Evolutionary conservation across 768 basidiomycete genomes (phyloP).

Genomic region (Postia placenta): DNA sequence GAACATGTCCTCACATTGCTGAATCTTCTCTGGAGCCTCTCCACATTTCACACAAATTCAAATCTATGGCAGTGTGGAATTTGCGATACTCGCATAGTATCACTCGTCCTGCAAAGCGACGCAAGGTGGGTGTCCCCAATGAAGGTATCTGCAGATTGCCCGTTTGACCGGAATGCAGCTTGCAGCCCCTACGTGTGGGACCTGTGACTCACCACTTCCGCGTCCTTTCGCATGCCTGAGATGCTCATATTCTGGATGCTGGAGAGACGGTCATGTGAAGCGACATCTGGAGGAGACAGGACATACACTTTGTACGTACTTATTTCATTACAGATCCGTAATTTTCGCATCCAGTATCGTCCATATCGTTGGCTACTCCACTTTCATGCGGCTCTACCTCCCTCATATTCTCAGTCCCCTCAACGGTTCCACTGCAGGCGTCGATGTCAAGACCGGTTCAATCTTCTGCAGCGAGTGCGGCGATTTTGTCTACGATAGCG

Average conservation of each 20-base stretch:
- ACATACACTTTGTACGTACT: slow-evolving; percentile 61
- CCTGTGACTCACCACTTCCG: slow-evolving; percentile 47
- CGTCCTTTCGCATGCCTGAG: slow-evolving; percentile 70
- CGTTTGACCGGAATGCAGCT: slow-evolving; percentile 31
- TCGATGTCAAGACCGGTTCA: slow-evolving; percentile 67
- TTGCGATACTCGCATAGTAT: slow-evolving; percentile 40
- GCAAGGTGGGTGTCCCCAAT: slow-evolving; percentile 48
- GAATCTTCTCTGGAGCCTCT: slow-evolving; percentile 23
- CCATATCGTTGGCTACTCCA: background rate
- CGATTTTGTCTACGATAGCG: slow-evolving; percentile 63
- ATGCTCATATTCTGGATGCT: slow-evolving; percentile 69
- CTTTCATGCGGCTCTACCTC: background rate
- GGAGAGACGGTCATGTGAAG: slow-evolving; percentile 51
- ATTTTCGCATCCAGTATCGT: background rate
- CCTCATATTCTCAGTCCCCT: background rate
- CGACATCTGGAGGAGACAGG: slow-evolving; percentile 50
- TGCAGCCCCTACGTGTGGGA: slow-evolving; percentile 56
- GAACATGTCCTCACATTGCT: slow-evolving; percentile 35
- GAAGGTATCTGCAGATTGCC: too few species aligned
- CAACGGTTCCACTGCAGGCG: slow-evolving; percentile 39
- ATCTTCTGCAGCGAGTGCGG: slow-evolving; percentile 71
- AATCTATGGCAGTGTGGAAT: slow-evolving; percentile 42
- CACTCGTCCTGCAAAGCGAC: slow-evolving; percentile 48
- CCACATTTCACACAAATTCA: slow-evolving; percentile 37
- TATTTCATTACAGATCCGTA: background rate